Percentiles rank a stretch among this genome's conserved stretches.
phyloP scores from a whole-genome alignment of 768 basidiomycete genomes.

The Tylopilus rubrobrunneus region DNA sequence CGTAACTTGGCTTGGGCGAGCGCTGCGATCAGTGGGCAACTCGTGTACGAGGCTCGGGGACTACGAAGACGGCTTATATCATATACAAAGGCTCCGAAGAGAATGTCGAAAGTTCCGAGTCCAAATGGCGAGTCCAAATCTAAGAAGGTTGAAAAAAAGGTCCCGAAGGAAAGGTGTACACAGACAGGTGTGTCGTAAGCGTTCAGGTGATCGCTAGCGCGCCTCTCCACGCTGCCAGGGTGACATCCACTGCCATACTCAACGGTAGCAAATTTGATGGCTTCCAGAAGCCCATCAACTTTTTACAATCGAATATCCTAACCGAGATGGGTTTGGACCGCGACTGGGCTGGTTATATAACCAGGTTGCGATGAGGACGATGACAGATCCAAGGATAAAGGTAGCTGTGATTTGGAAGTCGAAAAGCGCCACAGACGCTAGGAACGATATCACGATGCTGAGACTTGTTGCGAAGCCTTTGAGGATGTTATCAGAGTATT shows the following conservation, averaged over 20 bases:
- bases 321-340: constrained; percentile 30
- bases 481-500: constrained; percentile 87
- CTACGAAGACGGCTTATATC: constrained; percentile 19
- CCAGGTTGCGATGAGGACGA: constrained; percentile 88
- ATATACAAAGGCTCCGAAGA: constrained; percentile 17
- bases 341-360: constrained; percentile 74
- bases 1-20: constrained; percentile 15
- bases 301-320: constrained; percentile 28
- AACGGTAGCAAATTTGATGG: neutral
- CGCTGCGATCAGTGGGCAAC: constrained; percentile 6
- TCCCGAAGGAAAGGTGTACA: constrained; percentile 20
- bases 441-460: constrained; percentile 92
- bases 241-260: neutral
- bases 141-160: constrained; percentile 17
- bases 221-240: constrained; percentile 1
- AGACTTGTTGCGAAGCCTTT: constrained; percentile 96
- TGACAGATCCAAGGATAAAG: constrained; percentile 77
- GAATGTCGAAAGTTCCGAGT: constrained; percentile 15
- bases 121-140: constrained; percentile 30
- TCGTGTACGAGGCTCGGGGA: constrained; percentile 6
- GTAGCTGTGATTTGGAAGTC: constrained; percentile 81
- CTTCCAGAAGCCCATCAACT: constrained; percentile 9
- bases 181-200: constrained; percentile 16
- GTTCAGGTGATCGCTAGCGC: constrained; percentile 8
- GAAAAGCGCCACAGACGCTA: constrained; percentile 88